phyloP scores from a whole-genome alignment of 106 monocot genomes.

The Xerophyta viscosa region DNA sequence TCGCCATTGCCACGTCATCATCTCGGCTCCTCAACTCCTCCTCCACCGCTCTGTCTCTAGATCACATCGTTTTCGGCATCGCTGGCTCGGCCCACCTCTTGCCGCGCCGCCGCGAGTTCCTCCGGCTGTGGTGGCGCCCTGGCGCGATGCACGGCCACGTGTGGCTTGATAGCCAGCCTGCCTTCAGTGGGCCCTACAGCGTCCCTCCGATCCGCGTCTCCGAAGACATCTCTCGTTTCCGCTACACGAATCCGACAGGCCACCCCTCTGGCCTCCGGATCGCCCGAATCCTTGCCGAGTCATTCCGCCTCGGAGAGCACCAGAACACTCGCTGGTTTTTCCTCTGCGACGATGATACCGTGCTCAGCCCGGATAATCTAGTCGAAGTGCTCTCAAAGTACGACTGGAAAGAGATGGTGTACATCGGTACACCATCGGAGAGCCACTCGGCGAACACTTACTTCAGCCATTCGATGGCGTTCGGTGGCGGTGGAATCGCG shows the following conservation, averaged over 20 bases:
- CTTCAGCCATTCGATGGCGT: conserved; percentile 89
- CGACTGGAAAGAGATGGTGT: conserved; percentile 81
- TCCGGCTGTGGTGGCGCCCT: conserved; percentile 81
- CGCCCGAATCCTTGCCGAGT: conserved; percentile 68
- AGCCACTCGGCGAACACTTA: conserved; percentile 85
- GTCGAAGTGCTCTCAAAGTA: conserved; percentile 69
- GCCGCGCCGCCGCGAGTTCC: conserved; percentile 53
- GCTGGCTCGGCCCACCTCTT: conserved; percentile 74
- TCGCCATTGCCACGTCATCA: not conserved
- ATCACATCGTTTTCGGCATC: conserved; percentile 78
- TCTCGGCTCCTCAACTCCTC: not conserved
- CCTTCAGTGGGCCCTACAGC: conserved; percentile 5
- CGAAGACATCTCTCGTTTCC: conserved; percentile 67
- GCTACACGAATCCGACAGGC: conserved; percentile 87
- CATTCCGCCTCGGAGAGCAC: conserved; percentile 52
- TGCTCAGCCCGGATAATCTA: conserved; percentile 72
- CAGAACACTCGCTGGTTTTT: conserved; percentile 67
- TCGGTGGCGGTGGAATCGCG: conserved; percentile 87
- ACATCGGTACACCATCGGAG: conserved; percentile 72
- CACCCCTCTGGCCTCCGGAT: conserved; percentile 92
- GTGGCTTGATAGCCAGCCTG: conserved; percentile 54
- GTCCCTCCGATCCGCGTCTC: conserved; percentile 73
- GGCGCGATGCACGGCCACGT: conserved; percentile 66
- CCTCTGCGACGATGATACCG: conserved; percentile 85
- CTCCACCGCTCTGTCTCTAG: conserved; percentile 25